phyloP scores from a whole-genome alignment of 2,329 filamentous ascomycete genomes.

The Xylaria digitata region DNA sequence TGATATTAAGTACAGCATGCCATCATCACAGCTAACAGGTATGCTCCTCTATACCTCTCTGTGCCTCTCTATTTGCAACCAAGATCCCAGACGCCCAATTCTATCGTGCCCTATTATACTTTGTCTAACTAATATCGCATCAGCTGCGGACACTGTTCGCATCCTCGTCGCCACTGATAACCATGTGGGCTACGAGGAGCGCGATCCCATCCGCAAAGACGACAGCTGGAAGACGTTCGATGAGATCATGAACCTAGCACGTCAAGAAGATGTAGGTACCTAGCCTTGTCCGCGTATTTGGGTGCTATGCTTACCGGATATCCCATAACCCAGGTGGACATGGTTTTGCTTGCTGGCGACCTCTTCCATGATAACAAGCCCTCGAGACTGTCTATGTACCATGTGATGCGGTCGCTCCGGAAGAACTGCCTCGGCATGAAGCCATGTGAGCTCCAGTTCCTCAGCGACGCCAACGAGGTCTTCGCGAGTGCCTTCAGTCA shows the following conservation, averaged over 20 bases:
- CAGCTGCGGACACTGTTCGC: conserved; percentile 84
- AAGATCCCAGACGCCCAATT: neutral
- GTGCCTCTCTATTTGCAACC: neutral
- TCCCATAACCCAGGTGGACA: conserved; percentile 75
- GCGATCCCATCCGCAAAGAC: conserved; percentile 92
- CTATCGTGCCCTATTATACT: neutral
- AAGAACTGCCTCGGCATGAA: conserved; percentile 96
- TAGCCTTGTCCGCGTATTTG: neutral
- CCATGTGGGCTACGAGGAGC: conserved; percentile 96
- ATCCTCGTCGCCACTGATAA: conserved; percentile 96
- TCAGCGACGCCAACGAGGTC: conserved; percentile 91
- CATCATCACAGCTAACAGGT: conserved; percentile 45
- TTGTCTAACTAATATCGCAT: conserved; percentile 25
- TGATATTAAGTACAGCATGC: conserved; percentile 39
- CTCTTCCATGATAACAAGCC: conserved; percentile 99
- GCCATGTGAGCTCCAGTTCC: conserved; percentile 92
- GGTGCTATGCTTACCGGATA: conserved; percentile 27
- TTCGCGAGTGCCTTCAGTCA: conserved; percentile 91
- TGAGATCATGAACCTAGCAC: conserved; percentile 91
- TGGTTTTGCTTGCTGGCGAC: conserved; percentile 94
- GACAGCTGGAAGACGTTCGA: conserved; percentile 98
- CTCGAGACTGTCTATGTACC: conserved; percentile 93
- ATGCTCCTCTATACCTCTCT: conserved; percentile 18
- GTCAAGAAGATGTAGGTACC: conserved; percentile 76
- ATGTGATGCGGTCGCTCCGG: conserved; percentile 94